A percentile compares a stretch with the other conserved stretches of the same genome.
Conservation (phyloP, 2,329 filamentous ascomycete species). For the Curvularia lunata region DNA sequence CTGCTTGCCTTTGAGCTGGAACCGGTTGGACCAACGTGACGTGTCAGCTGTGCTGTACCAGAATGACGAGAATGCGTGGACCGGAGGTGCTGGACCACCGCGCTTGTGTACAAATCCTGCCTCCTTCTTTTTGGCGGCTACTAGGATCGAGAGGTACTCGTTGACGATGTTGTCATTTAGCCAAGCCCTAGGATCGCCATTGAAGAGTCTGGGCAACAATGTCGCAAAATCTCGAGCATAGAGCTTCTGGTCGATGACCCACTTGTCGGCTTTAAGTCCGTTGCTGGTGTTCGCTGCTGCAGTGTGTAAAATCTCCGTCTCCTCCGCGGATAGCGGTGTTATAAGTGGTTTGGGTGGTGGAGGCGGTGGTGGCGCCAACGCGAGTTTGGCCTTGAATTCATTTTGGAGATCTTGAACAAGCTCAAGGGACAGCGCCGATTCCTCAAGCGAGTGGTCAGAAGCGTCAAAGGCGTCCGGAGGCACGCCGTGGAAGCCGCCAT, state of each 20-base stretch:
- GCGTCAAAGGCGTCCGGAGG: constrained; percentile 19
- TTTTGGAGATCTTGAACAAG: constrained; percentile 28
- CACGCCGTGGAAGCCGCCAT: constrained; percentile 22
- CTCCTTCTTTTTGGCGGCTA: constrained; percentile 63
- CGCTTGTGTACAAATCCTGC: constrained; percentile 61
- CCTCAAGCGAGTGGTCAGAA: constrained; percentile 28
- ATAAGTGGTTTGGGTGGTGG: constrained; percentile 29
- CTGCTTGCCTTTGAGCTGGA: constrained; percentile 53
- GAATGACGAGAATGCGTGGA: constrained; percentile 68
- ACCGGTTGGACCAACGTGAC: constrained; percentile 55
- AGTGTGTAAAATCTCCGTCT: constrained; percentile 21
- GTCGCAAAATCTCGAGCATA: constrained; percentile 67
- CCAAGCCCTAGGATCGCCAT: constrained; percentile 62
- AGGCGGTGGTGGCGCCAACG: constrained; percentile 17
- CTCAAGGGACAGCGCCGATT: constrained; percentile 29
- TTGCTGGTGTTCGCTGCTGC: constrained; percentile 22
- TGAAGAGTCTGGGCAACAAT: constrained; percentile 51
- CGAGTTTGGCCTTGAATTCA: constrained; percentile 22
- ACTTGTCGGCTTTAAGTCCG: constrained; percentile 20
- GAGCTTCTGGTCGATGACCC: constrained; percentile 49
- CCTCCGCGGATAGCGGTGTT: constrained; percentile 23
- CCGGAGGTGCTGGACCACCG: constrained; percentile 64
- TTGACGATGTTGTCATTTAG: constrained; percentile 81
- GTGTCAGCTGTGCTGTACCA: constrained; percentile 65
- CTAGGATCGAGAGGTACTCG: constrained; percentile 66